Percentiles rank a stretch among this genome's conserved stretches.
phyloP scores from a whole-genome alignment of 1,284 basidiomycete genomes.

The Schizopora paradoxa region DNA sequence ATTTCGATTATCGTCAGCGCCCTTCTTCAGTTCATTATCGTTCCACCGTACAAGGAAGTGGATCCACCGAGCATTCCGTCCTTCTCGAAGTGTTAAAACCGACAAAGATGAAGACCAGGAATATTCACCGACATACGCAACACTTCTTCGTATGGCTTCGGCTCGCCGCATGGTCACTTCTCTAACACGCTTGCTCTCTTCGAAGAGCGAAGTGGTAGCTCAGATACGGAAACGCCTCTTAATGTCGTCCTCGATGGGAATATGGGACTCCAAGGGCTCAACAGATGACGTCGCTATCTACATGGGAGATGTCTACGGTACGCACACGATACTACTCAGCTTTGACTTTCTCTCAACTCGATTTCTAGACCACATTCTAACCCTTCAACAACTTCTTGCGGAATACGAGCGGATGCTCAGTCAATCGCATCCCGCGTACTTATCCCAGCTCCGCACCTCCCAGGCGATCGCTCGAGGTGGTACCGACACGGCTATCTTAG shows the following conservation, averaged over 20 bases:
- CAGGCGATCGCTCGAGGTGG: constrained; percentile 57
- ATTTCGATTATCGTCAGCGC: too few species aligned
- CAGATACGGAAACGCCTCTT: constrained; percentile 73
- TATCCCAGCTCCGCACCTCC: constrained; percentile 69
- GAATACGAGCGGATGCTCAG: constrained; percentile 88
- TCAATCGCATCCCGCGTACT: constrained; percentile 83
- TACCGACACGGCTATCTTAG: constrained; percentile 63
- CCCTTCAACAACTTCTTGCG: constrained; percentile 79
- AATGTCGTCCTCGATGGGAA: constrained; percentile 31
- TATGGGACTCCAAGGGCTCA: constrained; percentile 29
- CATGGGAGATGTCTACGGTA: constrained; percentile 90
- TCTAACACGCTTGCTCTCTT: constrained; percentile 69
- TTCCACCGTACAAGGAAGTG: too few species aligned
- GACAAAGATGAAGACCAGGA: constrained; percentile 20
- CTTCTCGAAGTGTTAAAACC: too few species aligned
- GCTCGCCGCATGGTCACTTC: constrained; percentile 81
- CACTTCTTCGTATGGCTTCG: constrained; percentile 71
- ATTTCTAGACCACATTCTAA: constrained; percentile 81
- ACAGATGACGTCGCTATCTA: constrained; percentile 77
- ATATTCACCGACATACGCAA: constrained; percentile 32
- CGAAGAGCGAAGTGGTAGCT: constrained; percentile 81
- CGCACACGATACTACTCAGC: not conserved
- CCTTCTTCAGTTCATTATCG: too few species aligned
- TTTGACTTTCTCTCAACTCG: too few species aligned
- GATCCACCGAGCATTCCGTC: too few species aligned